phyloP scores from a whole-genome alignment of 306 rosid genomes.

The Pterocarpus santalinus region DNA sequence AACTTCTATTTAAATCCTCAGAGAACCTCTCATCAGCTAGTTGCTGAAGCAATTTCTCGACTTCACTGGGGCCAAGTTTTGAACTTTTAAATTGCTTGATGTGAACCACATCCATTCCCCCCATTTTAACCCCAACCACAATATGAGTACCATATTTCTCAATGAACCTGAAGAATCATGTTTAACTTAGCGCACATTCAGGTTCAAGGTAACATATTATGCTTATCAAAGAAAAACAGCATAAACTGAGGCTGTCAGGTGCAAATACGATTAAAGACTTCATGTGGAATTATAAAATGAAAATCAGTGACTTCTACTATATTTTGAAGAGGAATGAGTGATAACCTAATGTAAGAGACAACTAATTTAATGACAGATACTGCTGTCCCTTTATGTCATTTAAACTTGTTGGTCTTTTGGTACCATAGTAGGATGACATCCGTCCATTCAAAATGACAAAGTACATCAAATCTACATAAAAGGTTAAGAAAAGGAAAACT shows the following conservation, averaged over 20 bases:
- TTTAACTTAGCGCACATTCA: slow-evolving; percentile 33
- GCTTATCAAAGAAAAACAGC: background rate
- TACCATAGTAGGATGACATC: too few species aligned
- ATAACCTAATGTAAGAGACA: too few species aligned
- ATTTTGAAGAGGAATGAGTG: too few species aligned
- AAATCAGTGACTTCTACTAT: too few species aligned
- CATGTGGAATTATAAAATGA: too few species aligned
- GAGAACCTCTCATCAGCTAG: slow-evolving; percentile 79
- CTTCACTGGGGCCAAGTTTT: slow-evolving; percentile 59
- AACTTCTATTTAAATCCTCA: slow-evolving; percentile 51
- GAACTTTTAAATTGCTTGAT: slow-evolving; percentile 77
- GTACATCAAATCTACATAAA: too few species aligned
- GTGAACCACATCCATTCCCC: slow-evolving; percentile 88
- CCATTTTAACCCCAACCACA: slow-evolving; percentile 93
- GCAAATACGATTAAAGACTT: background rate
- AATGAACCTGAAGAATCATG: slow-evolving; percentile 75
- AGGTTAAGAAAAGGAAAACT: too few species aligned
- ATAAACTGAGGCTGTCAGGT: slow-evolving; percentile 4
- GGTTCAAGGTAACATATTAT: slow-evolving; percentile 27
- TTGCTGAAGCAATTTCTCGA: slow-evolving; percentile 80
- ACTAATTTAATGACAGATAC: too few species aligned
- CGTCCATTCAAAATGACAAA: too few species aligned
- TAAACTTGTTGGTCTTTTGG: too few species aligned
- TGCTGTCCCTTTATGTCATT: too few species aligned
- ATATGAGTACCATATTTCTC: slow-evolving; percentile 90